A percentile compares a stretch with the other conserved stretches of the same genome.
Conservation (phyloP, 768 basidiomycete species). For the Termitomyces sp. region DNA sequence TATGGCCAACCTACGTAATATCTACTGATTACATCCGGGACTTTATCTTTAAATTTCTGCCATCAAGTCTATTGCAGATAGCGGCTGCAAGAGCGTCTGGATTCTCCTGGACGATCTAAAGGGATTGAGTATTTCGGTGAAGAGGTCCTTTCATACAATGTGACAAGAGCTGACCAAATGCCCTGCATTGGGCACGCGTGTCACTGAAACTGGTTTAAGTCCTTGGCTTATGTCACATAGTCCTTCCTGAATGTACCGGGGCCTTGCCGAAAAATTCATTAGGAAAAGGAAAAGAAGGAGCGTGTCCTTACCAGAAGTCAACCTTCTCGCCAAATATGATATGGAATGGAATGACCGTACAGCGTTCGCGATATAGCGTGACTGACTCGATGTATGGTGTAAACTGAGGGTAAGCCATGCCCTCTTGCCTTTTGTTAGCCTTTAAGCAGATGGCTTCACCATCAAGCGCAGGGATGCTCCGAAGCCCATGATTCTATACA, state of each 20-base stretch:
- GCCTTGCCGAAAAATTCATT: constrained; percentile 8
- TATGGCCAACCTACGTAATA: background rate
- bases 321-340: constrained; percentile 13
- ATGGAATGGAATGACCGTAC: constrained; percentile 12
- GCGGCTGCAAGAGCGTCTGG: constrained; percentile 21
- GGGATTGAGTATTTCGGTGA: background rate
- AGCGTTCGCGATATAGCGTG: constrained; percentile 9
- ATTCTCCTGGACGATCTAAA: constrained; percentile 25
- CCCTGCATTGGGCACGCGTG: constrained; percentile 17
- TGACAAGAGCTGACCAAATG: constrained; percentile 20
- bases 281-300: background rate
- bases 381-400: constrained; percentile 13
- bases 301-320: constrained; percentile 15
- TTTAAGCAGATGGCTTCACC: constrained; percentile 7
- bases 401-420: constrained; percentile 13
- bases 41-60: background rate
- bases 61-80: constrained; percentile 17
- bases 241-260: constrained; percentile 21
- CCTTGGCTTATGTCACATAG: constrained; percentile 17
- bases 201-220: constrained; percentile 20
- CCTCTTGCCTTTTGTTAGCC: constrained; percentile 12
- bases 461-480: background rate
- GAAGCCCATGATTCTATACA: constrained; percentile 13
- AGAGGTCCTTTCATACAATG: background rate
- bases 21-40: constrained; percentile 10